Evolutionary conservation across 1,139 yeast genomes (phyloP), one percentile per base, ranked within the genome.

Genomic region (Debaryomycetaceae sp.): DNA sequence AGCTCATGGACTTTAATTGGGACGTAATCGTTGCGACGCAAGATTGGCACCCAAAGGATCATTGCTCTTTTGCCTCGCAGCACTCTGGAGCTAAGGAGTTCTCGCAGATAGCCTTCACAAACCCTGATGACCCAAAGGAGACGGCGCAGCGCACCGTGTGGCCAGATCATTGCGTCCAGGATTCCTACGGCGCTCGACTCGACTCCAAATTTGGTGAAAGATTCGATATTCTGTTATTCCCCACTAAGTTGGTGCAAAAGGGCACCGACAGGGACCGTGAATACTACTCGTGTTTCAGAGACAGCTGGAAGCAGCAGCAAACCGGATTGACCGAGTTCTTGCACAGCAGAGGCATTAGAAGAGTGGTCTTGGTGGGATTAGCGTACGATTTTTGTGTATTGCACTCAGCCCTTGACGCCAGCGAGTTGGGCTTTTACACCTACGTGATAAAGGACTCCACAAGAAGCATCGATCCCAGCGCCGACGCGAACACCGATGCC

Each of bases 81-180:
- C 86, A 84, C 44, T 45, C 53, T 6, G 55, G 51, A 0, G 65
- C 63, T 5, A 53, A 61, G 2, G 84, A 91, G 1, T 86, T 63
- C 49, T 59, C 75, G 0, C 51, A 60, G 3, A 40, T 71, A 27
- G 58, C 53, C 31, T 78, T 83, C 46, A 36, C 49, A 1, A 76
- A 78, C 34, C 91, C 94, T 0, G 41, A 52, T 12, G 56, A 58
- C 2, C 58, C 58, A 5, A 36, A 44, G 1, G 46, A 51, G 29
- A 41, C 40, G 1, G 45, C 52, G 40, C 47, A 38, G 3, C 79
- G 80, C 38, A 62, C 65, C 1, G 66, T 86, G 3, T 89, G 97
- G 97, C 96, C 97, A 0, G 91, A 73, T 36, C 97, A 89, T 51
- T 89, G 96, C 51, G 73, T 89, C 3, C 91, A 85, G 45, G 64